Percentiles rank a stretch among this genome's conserved stretches.
These are phyloP conservation scores for Hanseniaspora taiwanica DNA, from an alignment of 805 yeast genomes.

Conservation along the genomic window DNA sequence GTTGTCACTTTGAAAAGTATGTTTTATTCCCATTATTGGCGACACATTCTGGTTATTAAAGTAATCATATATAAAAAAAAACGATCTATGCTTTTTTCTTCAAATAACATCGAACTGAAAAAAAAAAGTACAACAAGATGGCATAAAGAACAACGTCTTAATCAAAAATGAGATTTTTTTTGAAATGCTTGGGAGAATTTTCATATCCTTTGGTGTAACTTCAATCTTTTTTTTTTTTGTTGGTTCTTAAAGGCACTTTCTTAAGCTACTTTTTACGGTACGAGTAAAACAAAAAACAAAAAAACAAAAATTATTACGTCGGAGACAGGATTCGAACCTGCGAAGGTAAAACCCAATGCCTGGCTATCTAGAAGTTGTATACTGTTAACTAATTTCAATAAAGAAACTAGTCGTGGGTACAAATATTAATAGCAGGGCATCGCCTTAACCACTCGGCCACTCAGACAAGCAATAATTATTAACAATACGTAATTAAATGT, in stretches of 20 bases:
- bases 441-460: slow-evolving; percentile 93
- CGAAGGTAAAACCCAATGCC: slow-evolving; percentile 89
- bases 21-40: too few species aligned
- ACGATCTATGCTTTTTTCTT: too few species aligned
- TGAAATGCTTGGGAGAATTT: background rate
- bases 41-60: too few species aligned
- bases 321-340: slow-evolving; percentile 99
- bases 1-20: too few species aligned
- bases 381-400: too few species aligned
- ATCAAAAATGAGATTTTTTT: background rate
- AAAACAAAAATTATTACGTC: slow-evolving; percentile 34
- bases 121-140: too few species aligned
- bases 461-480: slow-evolving; percentile 29
- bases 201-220: too few species aligned
- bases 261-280: background rate
- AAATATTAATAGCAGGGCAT: slow-evolving; percentile 57
- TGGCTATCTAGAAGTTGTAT: slow-evolving; percentile 24
- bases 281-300: background rate
- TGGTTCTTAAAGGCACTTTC: background rate
- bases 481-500: too few species aligned
- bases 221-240: background rate
- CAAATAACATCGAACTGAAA: too few species aligned
- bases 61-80: too few species aligned
- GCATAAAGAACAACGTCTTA: too few species aligned
- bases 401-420: too few species aligned